Evolutionary conservation across 108 stramenopile species (phyloP).

Genomic region (Skeletonema tropicum): DNA sequence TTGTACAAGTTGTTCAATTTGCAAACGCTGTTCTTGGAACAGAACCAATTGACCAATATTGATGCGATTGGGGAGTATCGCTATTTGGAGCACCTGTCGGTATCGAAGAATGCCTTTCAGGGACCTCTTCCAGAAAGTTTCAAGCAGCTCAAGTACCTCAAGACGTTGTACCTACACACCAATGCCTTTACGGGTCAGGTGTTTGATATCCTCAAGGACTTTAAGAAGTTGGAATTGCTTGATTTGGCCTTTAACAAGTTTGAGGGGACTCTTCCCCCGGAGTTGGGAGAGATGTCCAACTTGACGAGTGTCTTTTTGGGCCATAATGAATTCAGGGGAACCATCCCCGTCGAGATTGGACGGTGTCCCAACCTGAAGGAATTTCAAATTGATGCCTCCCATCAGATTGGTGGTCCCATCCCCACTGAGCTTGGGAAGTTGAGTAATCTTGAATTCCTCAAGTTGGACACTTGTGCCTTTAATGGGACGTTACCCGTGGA

Average conservation of each 20-base stretch:
- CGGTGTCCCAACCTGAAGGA: constrained; percentile 54
- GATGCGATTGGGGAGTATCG: constrained; percentile 42
- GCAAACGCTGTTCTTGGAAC: constrained; percentile 50
- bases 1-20: constrained; percentile 57
- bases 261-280: constrained; percentile 54
- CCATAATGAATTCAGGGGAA: constrained; percentile 46
- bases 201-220: constrained; percentile 52
- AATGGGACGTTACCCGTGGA: constrained; percentile 50
- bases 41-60: constrained; percentile 49
- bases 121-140: constrained; percentile 33
- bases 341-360: constrained; percentile 52
- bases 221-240: constrained; percentile 34
- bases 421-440: constrained; percentile 63
- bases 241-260: constrained; percentile 49
- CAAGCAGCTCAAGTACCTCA: constrained; percentile 38
- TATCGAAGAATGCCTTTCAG: constrained; percentile 38
- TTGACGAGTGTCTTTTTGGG: constrained; percentile 41
- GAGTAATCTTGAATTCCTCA: constrained; percentile 52
- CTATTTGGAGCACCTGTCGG: constrained; percentile 34
- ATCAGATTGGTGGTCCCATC: constrained; percentile 49
- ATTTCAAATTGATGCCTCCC: constrained; percentile 36
- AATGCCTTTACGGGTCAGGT: constrained; percentile 37
- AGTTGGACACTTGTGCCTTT: constrained; percentile 49
- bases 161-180: constrained; percentile 48
- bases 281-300: constrained; percentile 38